These are phyloP conservation scores for Discostella pseudostelligera DNA, from an alignment of 108 stramenopile genomes.

Conservation along the genomic window DNA sequence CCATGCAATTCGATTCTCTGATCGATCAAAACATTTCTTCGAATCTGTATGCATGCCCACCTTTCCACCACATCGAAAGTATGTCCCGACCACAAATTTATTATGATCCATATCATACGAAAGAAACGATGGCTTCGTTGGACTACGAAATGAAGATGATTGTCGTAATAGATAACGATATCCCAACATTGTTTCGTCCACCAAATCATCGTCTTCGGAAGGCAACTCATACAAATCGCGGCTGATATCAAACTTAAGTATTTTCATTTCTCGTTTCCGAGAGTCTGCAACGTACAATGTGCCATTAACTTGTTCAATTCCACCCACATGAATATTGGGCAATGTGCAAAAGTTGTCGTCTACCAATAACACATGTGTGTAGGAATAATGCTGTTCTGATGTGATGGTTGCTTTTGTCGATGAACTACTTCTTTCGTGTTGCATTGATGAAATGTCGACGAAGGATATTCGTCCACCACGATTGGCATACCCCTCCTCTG, in stretches of 20 bases:
- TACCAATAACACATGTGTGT: conserved; percentile 25
- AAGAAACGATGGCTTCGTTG: conserved; percentile 26
- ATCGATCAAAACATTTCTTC: conserved; percentile 7
- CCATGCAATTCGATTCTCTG: conserved; percentile 20
- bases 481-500: conserved; percentile 26
- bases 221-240: conserved; percentile 15
- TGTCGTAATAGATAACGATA: conserved; percentile 17
- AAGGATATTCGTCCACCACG: conserved; percentile 29
- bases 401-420: not conserved
- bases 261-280: conserved; percentile 9
- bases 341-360: conserved; percentile 29
- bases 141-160: conserved; percentile 25
- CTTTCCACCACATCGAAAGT: conserved; percentile 10
- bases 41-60: conserved; percentile 20
- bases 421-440: too few relatives aligned
- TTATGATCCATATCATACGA: conserved; percentile 21
- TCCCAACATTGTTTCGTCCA: not conserved
- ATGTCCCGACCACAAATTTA: conserved; percentile 29
- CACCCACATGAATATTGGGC: conserved; percentile 35
- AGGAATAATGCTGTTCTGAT: conserved; percentile 4
- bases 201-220: not conserved
- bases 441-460: conserved; percentile 24
- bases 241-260: conserved; percentile 18
- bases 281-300: conserved; percentile 30
- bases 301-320: conserved; percentile 23